phyloP scores from a whole-genome alignment of 805 yeast genomes.

The Ogataea siamensis region DNA sequence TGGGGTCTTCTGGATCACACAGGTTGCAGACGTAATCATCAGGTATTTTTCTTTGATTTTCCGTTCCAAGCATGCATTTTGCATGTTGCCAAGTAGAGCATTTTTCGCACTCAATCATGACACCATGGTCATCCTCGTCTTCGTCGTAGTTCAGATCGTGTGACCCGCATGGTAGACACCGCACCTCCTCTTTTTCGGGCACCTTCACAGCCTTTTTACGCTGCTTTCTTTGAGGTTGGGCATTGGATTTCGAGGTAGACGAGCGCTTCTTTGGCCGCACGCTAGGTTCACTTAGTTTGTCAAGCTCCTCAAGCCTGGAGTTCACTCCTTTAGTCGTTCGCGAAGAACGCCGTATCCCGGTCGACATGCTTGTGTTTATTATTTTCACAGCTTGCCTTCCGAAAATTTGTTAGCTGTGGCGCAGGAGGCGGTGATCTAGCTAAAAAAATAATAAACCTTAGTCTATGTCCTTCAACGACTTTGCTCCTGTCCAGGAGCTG shows the following conservation, averaged over 20 bases:
- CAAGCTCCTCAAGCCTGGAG: constrained; percentile 31
- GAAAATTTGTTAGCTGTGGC: constrained; percentile 12
- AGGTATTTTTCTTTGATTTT: constrained; percentile 40
- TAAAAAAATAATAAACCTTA: constrained; percentile 1
- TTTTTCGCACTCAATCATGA: constrained; percentile 63
- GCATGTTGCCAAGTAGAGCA: constrained; percentile 76
- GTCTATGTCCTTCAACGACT: constrained; percentile 11
- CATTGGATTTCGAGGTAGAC: constrained; percentile 18
- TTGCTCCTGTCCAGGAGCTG: constrained; percentile 42
- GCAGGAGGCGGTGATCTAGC: constrained; percentile 11
- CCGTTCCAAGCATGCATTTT: constrained; percentile 53
- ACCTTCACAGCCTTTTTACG: constrained; percentile 29
- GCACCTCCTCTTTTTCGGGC: constrained; percentile 42
- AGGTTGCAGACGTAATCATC: constrained; percentile 51
- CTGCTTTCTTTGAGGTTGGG: constrained; percentile 18
- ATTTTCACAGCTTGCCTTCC: constrained; percentile 7
- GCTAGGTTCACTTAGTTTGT: constrained; percentile 13
- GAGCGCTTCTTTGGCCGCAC: constrained; percentile 10
- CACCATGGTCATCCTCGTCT: constrained; percentile 50
- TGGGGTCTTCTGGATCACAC: constrained; percentile 42
- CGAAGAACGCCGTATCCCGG: constrained; percentile 39
- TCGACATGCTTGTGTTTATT: constrained; percentile 11
- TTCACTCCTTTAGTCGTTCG: constrained; percentile 44
- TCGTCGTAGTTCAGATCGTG: constrained; percentile 57
- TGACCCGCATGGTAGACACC: constrained; percentile 63